Evolutionary conservation across 257 asterid genomes (phyloP), one percentile per base, ranked within the genome.

Genomic region (Coffea canephora): DNA sequence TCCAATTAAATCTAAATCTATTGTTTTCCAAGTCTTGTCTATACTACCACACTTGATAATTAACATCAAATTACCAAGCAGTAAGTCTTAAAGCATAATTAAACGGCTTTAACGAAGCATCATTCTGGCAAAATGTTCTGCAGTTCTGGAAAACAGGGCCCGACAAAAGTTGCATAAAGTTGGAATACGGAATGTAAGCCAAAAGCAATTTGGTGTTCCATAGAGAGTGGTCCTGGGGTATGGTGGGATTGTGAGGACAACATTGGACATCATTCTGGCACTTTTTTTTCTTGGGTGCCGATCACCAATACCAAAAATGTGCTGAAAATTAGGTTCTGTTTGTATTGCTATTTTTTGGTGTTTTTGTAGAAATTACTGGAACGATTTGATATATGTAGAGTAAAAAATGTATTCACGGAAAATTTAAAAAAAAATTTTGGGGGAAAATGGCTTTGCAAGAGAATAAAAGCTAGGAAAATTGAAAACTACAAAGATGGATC

Each of bases 141-240:
- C 43, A 57, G 21, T 57, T 62, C 8, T 62, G 13, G 13, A 23
- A 23, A 62, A 1, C 68, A 8, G 1, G 3, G 14, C 8, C 34
- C 36, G 36, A 62, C 34, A 45, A 70, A 71, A 45, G 18, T 23
- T 45, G 36, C 68, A 8, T 13, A 9, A 59, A n/a, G 21, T 1
- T 25, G 27, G 34, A 14, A 0, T 27, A 3, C 19, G 2, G 9
- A 9, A 25, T 15, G 0, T 10, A 25, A 66, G 43, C 27, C 45
- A 64, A 74, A 74, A 72, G 67, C 77, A 74, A 16, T 34, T 0
- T 74, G 48, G 68, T 8, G 9, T 10, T 13, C 68, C 50, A 54
- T 48, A 62, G 6, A n/a, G 2, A n/a, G 49, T 52, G 77, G 77
- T 73, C 77, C 77, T 34, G 65, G 73, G 15, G 43, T 18, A 41